phyloP scores from a whole-genome alignment of 2,329 filamentous ascomycete genomes.

The Ascosphaera acerosa region DNA sequence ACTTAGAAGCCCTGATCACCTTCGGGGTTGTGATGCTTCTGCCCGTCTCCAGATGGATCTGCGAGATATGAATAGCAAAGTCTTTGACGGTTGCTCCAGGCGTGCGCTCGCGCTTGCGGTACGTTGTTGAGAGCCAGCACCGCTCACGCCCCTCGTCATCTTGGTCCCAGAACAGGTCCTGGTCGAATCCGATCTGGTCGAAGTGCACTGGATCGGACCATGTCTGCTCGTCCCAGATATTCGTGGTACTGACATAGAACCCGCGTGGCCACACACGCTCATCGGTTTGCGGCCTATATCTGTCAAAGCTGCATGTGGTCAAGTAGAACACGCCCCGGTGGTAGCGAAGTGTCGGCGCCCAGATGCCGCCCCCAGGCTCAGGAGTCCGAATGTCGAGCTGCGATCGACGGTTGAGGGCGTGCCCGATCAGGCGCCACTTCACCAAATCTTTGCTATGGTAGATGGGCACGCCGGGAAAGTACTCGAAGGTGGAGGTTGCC shows the following conservation, averaged over 20 bases:
- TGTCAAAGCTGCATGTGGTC: slow-evolving; percentile 21
- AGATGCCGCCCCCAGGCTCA: slow-evolving; percentile 16
- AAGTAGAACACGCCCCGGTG: slow-evolving; percentile 22
- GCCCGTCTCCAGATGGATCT: slow-evolving; percentile 12
- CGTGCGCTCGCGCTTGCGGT: slow-evolving; percentile 14
- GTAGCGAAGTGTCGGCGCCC: slow-evolving; percentile 26
- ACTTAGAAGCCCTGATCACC: slow-evolving; percentile 21
- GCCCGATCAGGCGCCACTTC: slow-evolving; percentile 16
- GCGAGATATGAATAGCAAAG: slow-evolving; percentile 21
- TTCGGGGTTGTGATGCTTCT: slow-evolving; percentile 11
- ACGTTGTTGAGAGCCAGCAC: slow-evolving; percentile 24
- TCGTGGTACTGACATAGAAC: slow-evolving; percentile 27
- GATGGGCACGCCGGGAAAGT: slow-evolving; percentile 34
- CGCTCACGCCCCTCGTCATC: no score
- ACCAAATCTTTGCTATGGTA: slow-evolving; percentile 28
- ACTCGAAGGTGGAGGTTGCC: slow-evolving; percentile 36
- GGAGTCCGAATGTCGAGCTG: slow-evolving; percentile 15
- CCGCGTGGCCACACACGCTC: slow-evolving; percentile 27
- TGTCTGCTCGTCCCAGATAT: slow-evolving; percentile 25
- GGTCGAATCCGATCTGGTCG: slow-evolving; percentile 28
- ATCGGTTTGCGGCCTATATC: slow-evolving; percentile 16
- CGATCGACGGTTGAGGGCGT: slow-evolving; percentile 12
- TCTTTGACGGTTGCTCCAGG: slow-evolving; percentile 22
- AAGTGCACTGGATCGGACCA: slow-evolving; percentile 31
- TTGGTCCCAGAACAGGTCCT: slow-evolving; percentile 29